Evolutionary conservation across 2,329 filamentous ascomycete genomes (phyloP).

Genomic region (Aspergillus sp.): DNA sequence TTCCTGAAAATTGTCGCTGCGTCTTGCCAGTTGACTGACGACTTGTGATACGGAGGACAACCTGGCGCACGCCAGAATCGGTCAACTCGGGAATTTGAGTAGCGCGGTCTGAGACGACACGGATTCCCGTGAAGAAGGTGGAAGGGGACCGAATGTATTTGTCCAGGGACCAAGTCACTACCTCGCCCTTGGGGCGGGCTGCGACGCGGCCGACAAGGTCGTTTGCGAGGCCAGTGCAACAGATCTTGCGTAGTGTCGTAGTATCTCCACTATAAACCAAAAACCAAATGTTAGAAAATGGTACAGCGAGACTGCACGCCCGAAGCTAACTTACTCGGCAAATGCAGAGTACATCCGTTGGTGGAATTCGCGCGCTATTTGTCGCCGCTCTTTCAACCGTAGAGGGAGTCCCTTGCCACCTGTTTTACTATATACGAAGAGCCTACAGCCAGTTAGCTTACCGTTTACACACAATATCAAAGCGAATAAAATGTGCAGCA

Average conservation of each 20-base stretch:
- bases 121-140: slow-evolving; percentile 37
- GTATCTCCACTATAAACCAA: slow-evolving; percentile 35
- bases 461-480: background rate
- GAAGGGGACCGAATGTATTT: slow-evolving; percentile 38
- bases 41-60: slow-evolving; percentile 40
- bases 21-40: slow-evolving; percentile 36
- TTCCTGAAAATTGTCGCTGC: background rate
- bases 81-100: slow-evolving; percentile 40
- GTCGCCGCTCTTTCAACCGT: slow-evolving; percentile 34
- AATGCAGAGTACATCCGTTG: slow-evolving; percentile 49
- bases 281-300: slow-evolving; percentile 7
- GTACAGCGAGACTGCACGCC: background rate
- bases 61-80: slow-evolving; percentile 42
- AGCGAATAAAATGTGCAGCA: slow-evolving; percentile 1
- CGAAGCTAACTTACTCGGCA: slow-evolving; percentile 40
- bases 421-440: slow-evolving; percentile 35
- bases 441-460: slow-evolving; percentile 23
- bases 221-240: slow-evolving; percentile 39
- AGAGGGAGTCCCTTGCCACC: slow-evolving; percentile 35
- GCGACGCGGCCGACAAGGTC: slow-evolving; percentile 36
- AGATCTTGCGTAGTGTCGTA: slow-evolving; percentile 33
- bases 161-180: slow-evolving; percentile 38
- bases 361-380: slow-evolving; percentile 44
- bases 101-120: slow-evolving; percentile 43
- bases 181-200: slow-evolving; percentile 31